A percentile compares a stretch with the other conserved stretches of the same genome.
These are phyloP conservation scores for Raphanus raphanistrum DNA, from an alignment of 345 rosid genomes.

Conservation along the genomic window DNA sequence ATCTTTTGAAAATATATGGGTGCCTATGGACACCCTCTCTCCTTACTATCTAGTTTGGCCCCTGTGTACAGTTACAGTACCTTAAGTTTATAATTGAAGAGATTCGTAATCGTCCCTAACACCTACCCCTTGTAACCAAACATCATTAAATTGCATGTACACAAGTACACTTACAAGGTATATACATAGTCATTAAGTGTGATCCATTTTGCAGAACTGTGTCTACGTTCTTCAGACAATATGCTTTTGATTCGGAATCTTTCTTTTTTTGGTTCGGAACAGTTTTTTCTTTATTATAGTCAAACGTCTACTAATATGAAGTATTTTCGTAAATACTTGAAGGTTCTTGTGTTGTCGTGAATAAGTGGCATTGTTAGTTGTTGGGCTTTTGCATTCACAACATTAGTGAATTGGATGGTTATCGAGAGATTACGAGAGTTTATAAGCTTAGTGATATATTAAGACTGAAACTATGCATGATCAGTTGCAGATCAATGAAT, in stretches of 20 bases:
- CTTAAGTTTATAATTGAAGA: background rate
- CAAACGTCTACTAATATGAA: background rate
- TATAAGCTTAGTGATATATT: background rate
- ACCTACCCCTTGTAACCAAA: background rate
- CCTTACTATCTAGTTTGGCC: too few relatives aligned
- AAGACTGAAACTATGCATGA: background rate
- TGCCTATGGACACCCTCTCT: too few relatives aligned
- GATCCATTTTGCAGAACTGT: constrained; percentile 20
- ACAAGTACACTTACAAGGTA: background rate
- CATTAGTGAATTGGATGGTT: background rate
- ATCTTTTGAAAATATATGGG: too few relatives aligned
- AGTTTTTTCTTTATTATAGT: background rate
- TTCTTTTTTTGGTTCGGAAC: background rate
- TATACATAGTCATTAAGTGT: constrained; percentile 18
- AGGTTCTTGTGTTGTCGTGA: background rate
- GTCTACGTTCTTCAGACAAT: constrained; percentile 34
- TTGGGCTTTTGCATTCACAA: too few relatives aligned
- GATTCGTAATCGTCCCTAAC: background rate
- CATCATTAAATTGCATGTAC: constrained; percentile 24
- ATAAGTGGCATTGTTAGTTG: background rate
- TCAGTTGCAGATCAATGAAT: too few relatives aligned
- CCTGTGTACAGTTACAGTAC: background rate
- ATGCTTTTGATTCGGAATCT: background rate
- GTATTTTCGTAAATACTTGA: constrained; percentile 6
- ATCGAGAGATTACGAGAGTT: background rate